Evolutionary conservation across 2,329 filamentous ascomycete genomes (phyloP).

Genomic region (Apiospora malaysiana): DNA sequence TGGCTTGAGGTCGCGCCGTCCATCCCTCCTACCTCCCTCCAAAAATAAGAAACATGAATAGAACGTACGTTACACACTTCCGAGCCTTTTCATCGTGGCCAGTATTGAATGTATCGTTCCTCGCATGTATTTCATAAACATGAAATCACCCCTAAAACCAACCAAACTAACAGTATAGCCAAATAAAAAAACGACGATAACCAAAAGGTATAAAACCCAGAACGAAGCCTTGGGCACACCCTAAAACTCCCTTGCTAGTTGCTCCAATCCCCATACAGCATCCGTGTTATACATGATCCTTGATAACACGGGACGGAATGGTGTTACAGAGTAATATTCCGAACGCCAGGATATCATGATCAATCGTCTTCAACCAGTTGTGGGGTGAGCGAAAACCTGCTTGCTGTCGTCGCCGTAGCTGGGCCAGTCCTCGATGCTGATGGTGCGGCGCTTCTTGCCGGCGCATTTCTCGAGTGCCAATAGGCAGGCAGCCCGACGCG

Average conservation of each 20-base stretch:
- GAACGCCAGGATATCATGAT: not conserved
- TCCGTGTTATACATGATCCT: not conserved
- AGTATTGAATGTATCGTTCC: not conserved
- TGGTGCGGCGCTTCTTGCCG: not conserved
- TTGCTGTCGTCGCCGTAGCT: conserved; percentile 17
- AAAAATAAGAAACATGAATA: too few relatives aligned
- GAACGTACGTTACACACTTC: too few relatives aligned
- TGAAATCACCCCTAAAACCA: not conserved
- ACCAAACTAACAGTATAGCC: not conserved
- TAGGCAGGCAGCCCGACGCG: not conserved
- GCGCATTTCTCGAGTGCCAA: not conserved
- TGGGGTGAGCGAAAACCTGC: conserved; percentile 21
- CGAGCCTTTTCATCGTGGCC: too few relatives aligned
- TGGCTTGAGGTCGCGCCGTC: too few relatives aligned
- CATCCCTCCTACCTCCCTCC: too few relatives aligned
- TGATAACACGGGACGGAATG: not conserved
- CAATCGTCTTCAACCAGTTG: not conserved
- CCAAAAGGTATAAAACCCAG: not conserved
- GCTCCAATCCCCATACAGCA: not conserved
- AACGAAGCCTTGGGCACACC: not conserved
- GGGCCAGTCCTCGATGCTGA: conserved; percentile 21
- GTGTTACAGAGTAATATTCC: not conserved
- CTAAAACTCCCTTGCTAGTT: not conserved
- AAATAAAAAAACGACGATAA: not conserved
- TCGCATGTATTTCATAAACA: not conserved